These are phyloP conservation scores for Arthrobotrys megalospora DNA, from an alignment of 2,329 filamentous ascomycete species.

Conservation along the genomic window DNA sequence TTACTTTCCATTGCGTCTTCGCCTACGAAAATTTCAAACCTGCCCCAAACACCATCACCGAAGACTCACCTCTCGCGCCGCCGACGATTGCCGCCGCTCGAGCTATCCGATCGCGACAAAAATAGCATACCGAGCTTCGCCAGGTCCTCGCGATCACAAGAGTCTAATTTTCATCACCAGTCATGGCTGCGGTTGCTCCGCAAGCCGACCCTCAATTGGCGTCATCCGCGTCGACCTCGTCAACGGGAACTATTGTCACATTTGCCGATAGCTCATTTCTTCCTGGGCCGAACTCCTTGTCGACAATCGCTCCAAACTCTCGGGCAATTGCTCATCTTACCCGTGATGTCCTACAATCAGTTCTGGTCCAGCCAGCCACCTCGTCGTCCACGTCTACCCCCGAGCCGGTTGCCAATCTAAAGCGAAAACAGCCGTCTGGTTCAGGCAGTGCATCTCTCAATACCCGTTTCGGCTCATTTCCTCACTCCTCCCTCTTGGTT, in stretches of 20 bases:
- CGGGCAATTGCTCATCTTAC: slow-evolving; percentile 59
- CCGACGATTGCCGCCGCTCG: slow-evolving; percentile 31
- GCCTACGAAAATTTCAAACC: slow-evolving; percentile 44
- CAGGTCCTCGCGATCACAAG: slow-evolving; percentile 11
- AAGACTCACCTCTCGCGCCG: slow-evolving; percentile 41
- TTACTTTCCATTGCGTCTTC: slow-evolving; percentile 41
- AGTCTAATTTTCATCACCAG: slow-evolving; percentile 1
- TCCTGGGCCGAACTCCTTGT: slow-evolving; percentile 17
- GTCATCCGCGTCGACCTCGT: slow-evolving; percentile 10
- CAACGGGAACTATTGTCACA: slow-evolving; percentile 18
- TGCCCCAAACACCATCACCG: slow-evolving; percentile 25
- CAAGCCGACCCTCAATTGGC: slow-evolving; percentile 14
- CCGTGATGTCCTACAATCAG: slow-evolving; percentile 48
- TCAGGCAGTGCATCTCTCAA: slow-evolving; percentile 74
- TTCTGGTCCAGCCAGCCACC: slow-evolving; percentile 42
- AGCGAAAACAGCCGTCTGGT: slow-evolving; percentile 46
- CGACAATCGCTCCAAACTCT: slow-evolving; percentile 41
- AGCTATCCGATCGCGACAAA: background rate
- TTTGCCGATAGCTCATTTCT: slow-evolving; percentile 55
- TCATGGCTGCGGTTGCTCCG: slow-evolving; percentile 45
- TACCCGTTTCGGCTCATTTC: slow-evolving; percentile 93
- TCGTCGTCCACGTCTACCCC: slow-evolving; percentile 25
- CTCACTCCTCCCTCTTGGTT: slow-evolving; percentile 81
- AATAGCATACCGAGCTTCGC: background rate
- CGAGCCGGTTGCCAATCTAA: slow-evolving; percentile 56